Base-by-base conservation (phyloP, 805 yeast species). In the Lachancea thermotolerans region DNA sequence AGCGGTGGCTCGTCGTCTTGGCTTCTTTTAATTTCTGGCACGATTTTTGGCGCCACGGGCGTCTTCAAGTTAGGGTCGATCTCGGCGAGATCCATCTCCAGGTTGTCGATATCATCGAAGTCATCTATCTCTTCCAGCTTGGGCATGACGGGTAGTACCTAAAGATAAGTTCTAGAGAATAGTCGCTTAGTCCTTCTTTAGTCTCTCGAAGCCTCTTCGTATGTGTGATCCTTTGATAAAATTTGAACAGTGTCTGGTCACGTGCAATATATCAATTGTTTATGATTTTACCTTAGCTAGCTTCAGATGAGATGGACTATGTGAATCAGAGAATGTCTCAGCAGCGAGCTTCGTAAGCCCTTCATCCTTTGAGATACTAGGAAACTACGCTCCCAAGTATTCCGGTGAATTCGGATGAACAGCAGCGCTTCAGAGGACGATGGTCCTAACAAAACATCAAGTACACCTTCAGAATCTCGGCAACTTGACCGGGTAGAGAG, bases 41-140 rank as follows among this genome's bases (percentile, higher is more conserved):
- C 73, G 17, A 81, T 75, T 54, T 75, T 72, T 40, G 89, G 88
- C 1, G 90, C 90, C 17, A 83, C 66, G 7, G 91, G 85, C 0
- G 91, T 82, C 35, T 64, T 73, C 50, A 84, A 66, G 34, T 67
- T 64, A 18, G 82, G 89, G 65, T 89, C 97, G 51, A 88, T 84
- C 68, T 91, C 95, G 3, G 95, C 95, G 25, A 90, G 71, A 66
- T 90, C 96, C 85, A 87, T 83, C 57, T 91, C 96, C 80, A 88
- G 72, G 68, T 89, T 82, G 60, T 90, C 97, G 66, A 91, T 80
- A 56, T 83, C 90, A 52, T 86, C 95, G 58, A 79, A 85, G 61
- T 83, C 89, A 46, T 70, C 72, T 47, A 85, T 79, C 55, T 84
- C 90, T 62, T 85, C 95, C 45, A 85, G 62, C 30, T 69, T 71